Percentiles rank a stretch among this genome's conserved stretches.
phyloP scores from a whole-genome alignment of 129 eudicot species.

The Chrysanthemum lavandulifolium region DNA sequence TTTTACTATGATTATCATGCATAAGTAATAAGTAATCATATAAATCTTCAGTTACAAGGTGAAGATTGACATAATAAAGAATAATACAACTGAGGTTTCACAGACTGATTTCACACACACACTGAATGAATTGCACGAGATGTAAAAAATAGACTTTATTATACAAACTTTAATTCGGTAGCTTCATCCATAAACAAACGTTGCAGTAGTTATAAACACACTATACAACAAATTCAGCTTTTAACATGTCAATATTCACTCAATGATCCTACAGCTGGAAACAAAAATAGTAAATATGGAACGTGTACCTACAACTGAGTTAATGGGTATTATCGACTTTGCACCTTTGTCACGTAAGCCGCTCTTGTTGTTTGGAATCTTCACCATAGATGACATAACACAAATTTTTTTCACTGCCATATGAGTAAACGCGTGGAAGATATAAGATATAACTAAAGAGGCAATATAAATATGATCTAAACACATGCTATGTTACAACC shows the following conservation, averaged over 20 bases:
- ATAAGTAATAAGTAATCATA: constrained; percentile 2
- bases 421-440: constrained; percentile 16
- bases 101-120: no score
- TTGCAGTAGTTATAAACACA: no score
- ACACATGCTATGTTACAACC: no score
- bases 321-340: not conserved
- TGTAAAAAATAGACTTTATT: no score
- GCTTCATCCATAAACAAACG: no score
- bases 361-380: constrained; percentile 68
- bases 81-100: no score
- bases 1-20: constrained; percentile 44
- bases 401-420: constrained; percentile 51
- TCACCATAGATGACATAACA: constrained; percentile 50
- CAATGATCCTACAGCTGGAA: not conserved
- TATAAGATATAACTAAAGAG: no score
- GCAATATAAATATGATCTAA: no score
- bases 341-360: constrained; percentile 53
- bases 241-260: not conserved
- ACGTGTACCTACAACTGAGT: not conserved
- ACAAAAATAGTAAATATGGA: not conserved
- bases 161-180: no score
- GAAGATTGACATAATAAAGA: no score
- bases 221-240: no score
- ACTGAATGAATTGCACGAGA: no score
- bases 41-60: not conserved